Conservation (phyloP, 306 rosid genomes). For the Pyrus betulifolia region DNA sequence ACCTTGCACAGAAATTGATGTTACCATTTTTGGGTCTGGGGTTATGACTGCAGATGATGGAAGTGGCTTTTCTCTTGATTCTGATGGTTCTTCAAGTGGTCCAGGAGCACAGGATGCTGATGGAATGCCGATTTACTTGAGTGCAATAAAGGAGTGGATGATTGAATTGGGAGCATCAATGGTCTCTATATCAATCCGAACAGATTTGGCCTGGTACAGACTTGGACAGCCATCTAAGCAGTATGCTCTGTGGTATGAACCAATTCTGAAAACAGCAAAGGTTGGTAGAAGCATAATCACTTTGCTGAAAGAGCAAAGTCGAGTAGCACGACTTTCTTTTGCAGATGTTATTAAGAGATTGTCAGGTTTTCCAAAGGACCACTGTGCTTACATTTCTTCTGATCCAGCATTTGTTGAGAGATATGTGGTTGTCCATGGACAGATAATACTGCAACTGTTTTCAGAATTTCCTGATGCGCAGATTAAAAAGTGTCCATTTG, state of each 20-base stretch:
- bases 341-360: constrained; percentile 60
- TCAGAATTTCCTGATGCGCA: constrained; percentile 69
- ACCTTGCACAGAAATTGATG: constrained; percentile 88
- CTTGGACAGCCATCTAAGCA: constrained; percentile 91
- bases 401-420: constrained; percentile 65
- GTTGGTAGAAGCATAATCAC: constrained; percentile 69
- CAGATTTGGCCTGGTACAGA: constrained; percentile 97
- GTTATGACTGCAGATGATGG: constrained; percentile 82
- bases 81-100: constrained; percentile 46
- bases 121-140: constrained; percentile 85
- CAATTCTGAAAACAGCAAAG: constrained; percentile 76
- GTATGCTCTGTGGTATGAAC: constrained; percentile 82
- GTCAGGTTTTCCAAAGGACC: constrained; percentile 38
- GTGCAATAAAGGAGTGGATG: constrained; percentile 96
- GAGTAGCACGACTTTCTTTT: constrained; percentile 79
- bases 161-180: constrained; percentile 88
- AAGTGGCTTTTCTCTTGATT: constrained; percentile 72
- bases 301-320: constrained; percentile 72
- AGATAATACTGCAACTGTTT: constrained; percentile 79
- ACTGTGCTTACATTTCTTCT: constrained; percentile 62
- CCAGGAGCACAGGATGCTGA: constrained; percentile 42
- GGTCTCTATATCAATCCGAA: constrained; percentile 78
- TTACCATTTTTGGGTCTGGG: constrained; percentile 86
- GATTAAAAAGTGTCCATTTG: constrained; percentile 69
- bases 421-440: constrained; percentile 85